phyloP scores from a whole-genome alignment of 2,329 filamentous ascomycete genomes.

The Teratosphaeria zuluensis region DNA sequence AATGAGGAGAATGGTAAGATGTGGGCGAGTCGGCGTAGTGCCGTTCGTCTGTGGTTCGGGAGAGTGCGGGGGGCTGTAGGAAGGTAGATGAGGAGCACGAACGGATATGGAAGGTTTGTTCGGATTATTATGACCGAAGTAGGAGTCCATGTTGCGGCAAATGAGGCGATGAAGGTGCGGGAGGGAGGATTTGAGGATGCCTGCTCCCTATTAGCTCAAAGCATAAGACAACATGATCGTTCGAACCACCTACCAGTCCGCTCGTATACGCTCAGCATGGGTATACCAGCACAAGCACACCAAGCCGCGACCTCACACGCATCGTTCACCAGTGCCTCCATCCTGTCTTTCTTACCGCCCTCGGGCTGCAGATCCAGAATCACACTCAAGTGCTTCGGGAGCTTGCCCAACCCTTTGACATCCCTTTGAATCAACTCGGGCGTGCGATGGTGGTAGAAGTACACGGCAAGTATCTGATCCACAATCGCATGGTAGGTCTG shows the following conservation, averaged over 20 bases:
- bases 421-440: slow-evolving; percentile 87
- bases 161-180: slow-evolving; percentile 74
- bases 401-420: slow-evolving; percentile 60
- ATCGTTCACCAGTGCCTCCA: slow-evolving; percentile 81
- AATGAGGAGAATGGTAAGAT: slow-evolving; percentile 63
- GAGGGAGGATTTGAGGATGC: slow-evolving; percentile 80
- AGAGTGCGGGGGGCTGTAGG: slow-evolving; percentile 38
- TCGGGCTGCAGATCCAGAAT: slow-evolving; percentile 67
- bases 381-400: slow-evolving; percentile 81
- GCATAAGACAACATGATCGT: background rate
- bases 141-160: slow-evolving; percentile 68
- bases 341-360: slow-evolving; percentile 56
- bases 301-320: slow-evolving; percentile 86
- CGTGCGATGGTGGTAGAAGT: slow-evolving; percentile 92
- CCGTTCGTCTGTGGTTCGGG: slow-evolving; percentile 12
- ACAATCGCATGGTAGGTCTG: slow-evolving; percentile 69
- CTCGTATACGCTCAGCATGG: slow-evolving; percentile 83
- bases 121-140: slow-evolving; percentile 60
- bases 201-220: slow-evolving; percentile 34
- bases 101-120: slow-evolving; percentile 63
- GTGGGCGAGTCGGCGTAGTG: slow-evolving; percentile 25
- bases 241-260: slow-evolving; percentile 58
- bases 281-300: slow-evolving; percentile 83
- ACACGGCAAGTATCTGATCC: slow-evolving; percentile 67
- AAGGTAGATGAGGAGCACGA: slow-evolving; percentile 59